Percentiles rank a stretch among this genome's conserved stretches.
Conservation (phyloP, 352 stramenopile species). For the Thraustochytrium striatum region DNA sequence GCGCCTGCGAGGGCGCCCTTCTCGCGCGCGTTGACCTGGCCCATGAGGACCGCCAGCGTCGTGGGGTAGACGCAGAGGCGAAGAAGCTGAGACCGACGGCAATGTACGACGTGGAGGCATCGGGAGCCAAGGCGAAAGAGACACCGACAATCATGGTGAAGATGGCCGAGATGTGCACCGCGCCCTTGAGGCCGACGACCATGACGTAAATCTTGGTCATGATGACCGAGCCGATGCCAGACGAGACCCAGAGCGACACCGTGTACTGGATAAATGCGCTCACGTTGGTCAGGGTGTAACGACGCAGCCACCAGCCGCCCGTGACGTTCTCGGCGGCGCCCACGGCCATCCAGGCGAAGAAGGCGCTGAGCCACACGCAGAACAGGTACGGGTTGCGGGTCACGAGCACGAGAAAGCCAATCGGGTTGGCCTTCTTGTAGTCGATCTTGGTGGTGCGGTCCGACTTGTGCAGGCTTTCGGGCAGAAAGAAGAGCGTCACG, state of each 20-base stretch:
- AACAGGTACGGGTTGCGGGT: slow-evolving; percentile 32
- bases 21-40: slow-evolving; percentile 42
- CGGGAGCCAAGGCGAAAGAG: slow-evolving; percentile 31
- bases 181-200: slow-evolving; percentile 45
- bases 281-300: slow-evolving; percentile 35
- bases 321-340: slow-evolving; percentile 38
- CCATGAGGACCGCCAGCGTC: slow-evolving; percentile 34
- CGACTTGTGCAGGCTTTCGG: slow-evolving; percentile 47
- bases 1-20: slow-evolving; percentile 46
- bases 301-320: slow-evolving; percentile 49
- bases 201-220: slow-evolving; percentile 35
- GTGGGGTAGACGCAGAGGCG: slow-evolving; percentile 28
- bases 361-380: slow-evolving; percentile 41
- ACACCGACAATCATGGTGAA: slow-evolving; percentile 45
- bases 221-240: slow-evolving; percentile 30
- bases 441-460: slow-evolving; percentile 36
- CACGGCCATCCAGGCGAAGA: slow-evolving; percentile 45
- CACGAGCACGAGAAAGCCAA: slow-evolving; percentile 45
- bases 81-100: slow-evolving; percentile 47
- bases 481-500: slow-evolving; percentile 34
- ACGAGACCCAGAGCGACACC: slow-evolving; percentile 43
- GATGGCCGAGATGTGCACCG: slow-evolving; percentile 39
- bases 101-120: slow-evolving; percentile 47
- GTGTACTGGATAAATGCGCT: slow-evolving; percentile 42
- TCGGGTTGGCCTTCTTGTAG: slow-evolving; percentile 48